Evolutionary conservation across 768 basidiomycete species (phyloP), one percentile per base, ranked within the genome.

Genomic region (Leccinum rimulosum): DNA sequence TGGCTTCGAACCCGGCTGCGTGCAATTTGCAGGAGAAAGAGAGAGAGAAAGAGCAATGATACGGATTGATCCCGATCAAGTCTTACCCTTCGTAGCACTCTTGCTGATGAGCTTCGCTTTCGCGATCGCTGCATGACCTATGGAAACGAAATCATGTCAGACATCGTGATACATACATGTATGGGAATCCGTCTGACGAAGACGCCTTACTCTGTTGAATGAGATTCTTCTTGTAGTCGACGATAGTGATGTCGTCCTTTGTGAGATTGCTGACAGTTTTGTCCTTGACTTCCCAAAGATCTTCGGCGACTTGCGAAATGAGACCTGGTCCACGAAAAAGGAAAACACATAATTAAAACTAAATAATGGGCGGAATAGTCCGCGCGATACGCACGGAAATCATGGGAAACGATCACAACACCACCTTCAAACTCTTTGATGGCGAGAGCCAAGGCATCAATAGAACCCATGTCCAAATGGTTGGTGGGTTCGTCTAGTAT

Each of bases 371-470:
- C 30, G 43, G 9, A 15, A 25, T 36, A 47, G 50, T 55, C 56
- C 31, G 57, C 55, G 59, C 59, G 54, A 57, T 27, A 84, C 89
- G 64, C 67, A 92, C 96, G 91, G 90, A 99, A 99, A 76, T 99
- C 96, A 80, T 98, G 97, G 51, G 95, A 98, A 63, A 99, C 97
- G 72, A 99, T 98, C 66, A 98, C 97, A 43, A 99, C 97, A 68
- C 97, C 96, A 60, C 97, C 97, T 70, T 92, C 89, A 73, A 93
- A 99, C 70, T 91, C 92, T 75, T 96, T 97, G 82, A 99, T 98
- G 52, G 97, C 96, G 27, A 75, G 74, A 7, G 97, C 97, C 51
- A 99, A 84, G 1, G 97, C 96, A 72, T 98, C 96, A 73, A 99
- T 99, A 30, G 93, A 95, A 64, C 84, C 88, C 96, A 97, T 96